These are phyloP conservation scores for Phytophthora chlamydospora DNA, from an alignment of 352 stramenopile genomes.

Conservation along the genomic window DNA sequence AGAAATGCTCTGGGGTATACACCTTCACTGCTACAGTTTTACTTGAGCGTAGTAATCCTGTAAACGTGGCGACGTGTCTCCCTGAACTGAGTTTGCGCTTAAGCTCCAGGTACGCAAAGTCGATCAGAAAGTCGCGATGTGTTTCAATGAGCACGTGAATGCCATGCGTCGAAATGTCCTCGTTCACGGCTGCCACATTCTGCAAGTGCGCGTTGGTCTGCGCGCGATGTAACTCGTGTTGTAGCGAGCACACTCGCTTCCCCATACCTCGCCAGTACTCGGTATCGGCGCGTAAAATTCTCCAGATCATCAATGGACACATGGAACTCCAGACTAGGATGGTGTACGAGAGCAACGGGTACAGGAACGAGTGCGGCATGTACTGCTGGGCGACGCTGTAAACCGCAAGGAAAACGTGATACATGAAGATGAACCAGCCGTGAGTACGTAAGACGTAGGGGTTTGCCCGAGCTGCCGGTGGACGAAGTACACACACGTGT, in stretches of 20 bases:
- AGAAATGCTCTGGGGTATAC: constrained; percentile 52
- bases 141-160: constrained; percentile 65
- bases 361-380: constrained; percentile 4
- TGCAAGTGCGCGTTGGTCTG: constrained; percentile 11
- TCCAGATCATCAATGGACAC: constrained; percentile 47
- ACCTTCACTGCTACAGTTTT: constrained; percentile 57
- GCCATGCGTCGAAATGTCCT: constrained; percentile 47
- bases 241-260: constrained; percentile 32
- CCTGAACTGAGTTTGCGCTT: constrained; percentile 45
- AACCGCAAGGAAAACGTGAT: constrained; percentile 28
- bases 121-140: constrained; percentile 64
- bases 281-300: constrained; percentile 47
- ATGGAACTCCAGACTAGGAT: constrained; percentile 32
- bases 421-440: constrained; percentile 36
- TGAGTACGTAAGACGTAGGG: constrained; percentile 29
- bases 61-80: constrained; percentile 37
- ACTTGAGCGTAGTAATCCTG: constrained; percentile 40
- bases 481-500: constrained; percentile 33
- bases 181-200: constrained; percentile 17
- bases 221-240: constrained; percentile 6
- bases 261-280: constrained; percentile 49
- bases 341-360: constrained; percentile 23
- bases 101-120: constrained; percentile 60
- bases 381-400: constrained; percentile 18
- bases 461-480: constrained; percentile 28